Conservation (phyloP, 352 stramenopile species). For the Phytophthora foliorum region DNA sequence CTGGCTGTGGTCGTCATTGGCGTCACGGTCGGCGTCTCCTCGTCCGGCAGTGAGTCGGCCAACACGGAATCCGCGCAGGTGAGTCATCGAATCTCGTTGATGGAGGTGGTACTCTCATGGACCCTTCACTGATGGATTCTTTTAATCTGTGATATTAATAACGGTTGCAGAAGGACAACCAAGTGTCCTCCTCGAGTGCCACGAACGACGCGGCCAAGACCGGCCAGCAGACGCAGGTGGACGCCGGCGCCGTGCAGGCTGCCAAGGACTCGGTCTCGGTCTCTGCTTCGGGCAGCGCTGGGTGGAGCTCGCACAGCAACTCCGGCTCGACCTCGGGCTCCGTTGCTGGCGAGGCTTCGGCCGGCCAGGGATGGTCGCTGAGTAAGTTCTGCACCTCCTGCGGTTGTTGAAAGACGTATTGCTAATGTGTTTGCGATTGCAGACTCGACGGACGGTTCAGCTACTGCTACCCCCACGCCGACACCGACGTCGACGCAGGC, state of each 20-base stretch:
- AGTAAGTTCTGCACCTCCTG: constrained; percentile 16
- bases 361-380: constrained; percentile 33
- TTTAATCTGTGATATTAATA: constrained; percentile 3
- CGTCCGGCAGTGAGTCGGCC: constrained; percentile 19
- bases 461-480: constrained; percentile 15
- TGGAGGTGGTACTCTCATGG: background rate
- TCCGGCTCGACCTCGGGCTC: constrained; percentile 32
- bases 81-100: constrained; percentile 7
- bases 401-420: background rate
- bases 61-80: constrained; percentile 54
- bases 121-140: background rate
- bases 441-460: constrained; percentile 35
- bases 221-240: constrained; percentile 15
- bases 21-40: constrained; percentile 45
- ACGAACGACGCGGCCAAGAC: constrained; percentile 15
- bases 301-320: constrained; percentile 24
- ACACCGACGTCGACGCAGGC: constrained; percentile 24
- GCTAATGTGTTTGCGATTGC: constrained; percentile 5
- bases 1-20: constrained; percentile 64
- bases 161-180: constrained; percentile 14
- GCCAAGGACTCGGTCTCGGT: constrained; percentile 34
- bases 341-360: constrained; percentile 32
- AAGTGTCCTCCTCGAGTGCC: constrained; percentile 18
- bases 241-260: constrained; percentile 29
- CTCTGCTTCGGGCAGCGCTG: constrained; percentile 15